A percentile compares a stretch with the other conserved stretches of the same genome.
Conservation (phyloP, 495 filamentous ascomycete genomes). For the Corynascus novoguineensis region DNA sequence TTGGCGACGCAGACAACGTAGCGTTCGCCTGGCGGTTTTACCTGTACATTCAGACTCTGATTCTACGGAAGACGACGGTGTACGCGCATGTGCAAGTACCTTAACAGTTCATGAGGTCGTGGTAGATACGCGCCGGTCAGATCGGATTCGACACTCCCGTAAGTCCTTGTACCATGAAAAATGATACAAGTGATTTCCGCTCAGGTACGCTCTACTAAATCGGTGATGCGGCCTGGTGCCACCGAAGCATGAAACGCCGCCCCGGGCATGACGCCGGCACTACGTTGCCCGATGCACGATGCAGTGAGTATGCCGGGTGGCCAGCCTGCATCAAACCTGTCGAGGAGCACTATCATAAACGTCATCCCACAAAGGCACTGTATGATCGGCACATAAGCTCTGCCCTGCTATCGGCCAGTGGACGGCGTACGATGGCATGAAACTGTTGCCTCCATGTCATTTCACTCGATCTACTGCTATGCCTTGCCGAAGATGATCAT, state of each 20-base stretch:
- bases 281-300: neutral
- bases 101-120: too few species aligned
- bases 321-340: neutral
- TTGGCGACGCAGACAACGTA: too few species aligned
- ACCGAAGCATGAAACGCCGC: neutral
- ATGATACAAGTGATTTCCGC: too few species aligned
- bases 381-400: constrained; percentile 11
- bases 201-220: too few species aligned
- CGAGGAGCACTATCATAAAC: neutral
- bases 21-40: too few species aligned
- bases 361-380: neutral
- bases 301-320: neutral
- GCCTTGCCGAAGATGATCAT: neutral
- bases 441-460: too few species aligned
- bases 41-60: too few species aligned
- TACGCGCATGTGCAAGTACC: too few species aligned
- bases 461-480: too few species aligned
- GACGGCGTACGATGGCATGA: neutral
- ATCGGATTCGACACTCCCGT: too few species aligned
- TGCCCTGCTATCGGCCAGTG: neutral
- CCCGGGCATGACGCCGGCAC: neutral
- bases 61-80: too few species aligned
- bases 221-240: neutral
- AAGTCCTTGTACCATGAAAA: neutral
- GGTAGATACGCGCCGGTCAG: too few species aligned